Base-by-base conservation (phyloP, 495 filamentous ascomycete genomes). In the Tetracladium setigerum region DNA sequence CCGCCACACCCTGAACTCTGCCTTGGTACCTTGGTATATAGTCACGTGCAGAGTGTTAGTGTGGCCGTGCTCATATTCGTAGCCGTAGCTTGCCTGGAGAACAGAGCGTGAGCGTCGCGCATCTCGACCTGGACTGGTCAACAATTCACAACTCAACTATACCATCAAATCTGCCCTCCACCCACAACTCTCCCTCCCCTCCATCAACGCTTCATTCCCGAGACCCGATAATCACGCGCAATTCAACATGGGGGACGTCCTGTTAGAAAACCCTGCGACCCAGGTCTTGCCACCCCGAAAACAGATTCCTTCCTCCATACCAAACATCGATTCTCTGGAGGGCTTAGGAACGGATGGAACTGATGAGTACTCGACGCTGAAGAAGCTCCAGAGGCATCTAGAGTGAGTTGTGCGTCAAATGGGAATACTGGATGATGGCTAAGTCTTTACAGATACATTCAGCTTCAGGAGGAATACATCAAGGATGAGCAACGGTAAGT, bases 401-500 rank as follows among this genome's bases (percentile, higher is more conserved):
- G 92, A 98, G 84, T 92, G 76, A 61, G 77, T 59, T 33, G 24
- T 48, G 18, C 15, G 10, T 36, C 27, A 33, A 27, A 44, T 53
- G 31, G 31, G n/a, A 12, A 8, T 40, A 5, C 38, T 47, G n/a
- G 36, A 18, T 19, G 11, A 11, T 38, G 14, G 40, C 44, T 51
- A 41, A 57, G 32, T 5, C 44, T 30, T 46, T 27, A 40, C 52
- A 89, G 84, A 64, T 95, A 95, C 68, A 96, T 98, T 63, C 84
- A 95, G 64, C 77, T 98, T 54, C 92, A 98, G 69, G 92, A 98
- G 70, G 94, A 98, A 65, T 98, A 97, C 71, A 98, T 98, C 78
- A 98, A 98, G 72, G 94, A 98, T 77, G 92, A 98, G 74, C 92
- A 98, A 68, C 82, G 89, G 87, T 86, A 77, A 36, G 65, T 41